These are phyloP conservation scores for Smallanthus sonchifolius DNA, from an alignment of 129 eudicot species.

Conservation along the genomic window DNA sequence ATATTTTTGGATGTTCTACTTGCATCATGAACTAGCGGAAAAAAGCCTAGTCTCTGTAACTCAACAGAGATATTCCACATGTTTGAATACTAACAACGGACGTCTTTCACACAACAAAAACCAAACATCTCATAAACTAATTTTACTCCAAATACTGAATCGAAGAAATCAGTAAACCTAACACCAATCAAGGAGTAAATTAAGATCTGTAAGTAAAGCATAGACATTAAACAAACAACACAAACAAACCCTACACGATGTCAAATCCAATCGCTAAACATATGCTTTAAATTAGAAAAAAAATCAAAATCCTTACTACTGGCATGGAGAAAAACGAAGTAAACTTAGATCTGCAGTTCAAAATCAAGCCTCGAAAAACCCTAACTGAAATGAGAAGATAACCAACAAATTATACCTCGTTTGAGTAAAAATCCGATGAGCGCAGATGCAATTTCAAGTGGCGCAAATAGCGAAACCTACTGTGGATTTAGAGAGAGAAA, in stretches of 20 bases:
- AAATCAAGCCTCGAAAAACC: constrained; percentile 10
- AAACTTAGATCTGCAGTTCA: constrained; percentile 22
- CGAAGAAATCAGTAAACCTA: not conserved
- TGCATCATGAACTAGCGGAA: too few species aligned
- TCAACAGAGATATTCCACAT: too few species aligned
- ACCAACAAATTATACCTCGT: constrained; percentile 14
- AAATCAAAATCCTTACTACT: not conserved
- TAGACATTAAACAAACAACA: not conserved
- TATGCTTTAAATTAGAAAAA: not conserved
- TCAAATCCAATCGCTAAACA: constrained; percentile 9
- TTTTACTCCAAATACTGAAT: not conserved
- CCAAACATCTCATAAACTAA: not conserved
- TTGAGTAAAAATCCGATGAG: not conserved
- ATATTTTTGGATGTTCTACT: too few species aligned
- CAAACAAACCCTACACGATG: constrained; percentile 9
- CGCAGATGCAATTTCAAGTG: not conserved
- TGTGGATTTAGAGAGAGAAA: not conserved
- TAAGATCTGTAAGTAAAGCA: constrained; percentile 20
- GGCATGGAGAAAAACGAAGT: not conserved
- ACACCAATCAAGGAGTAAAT: not conserved
- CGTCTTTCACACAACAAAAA: not conserved
- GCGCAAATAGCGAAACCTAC: not conserved
- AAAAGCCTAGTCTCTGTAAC: too few species aligned
- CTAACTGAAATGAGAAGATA: not conserved
- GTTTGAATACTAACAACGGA: not conserved